Percentiles rank a stretch among this genome's conserved stretches.
These are phyloP conservation scores for Cicer yamashitae DNA, from an alignment of 306 rosid species.

Conservation along the genomic window DNA sequence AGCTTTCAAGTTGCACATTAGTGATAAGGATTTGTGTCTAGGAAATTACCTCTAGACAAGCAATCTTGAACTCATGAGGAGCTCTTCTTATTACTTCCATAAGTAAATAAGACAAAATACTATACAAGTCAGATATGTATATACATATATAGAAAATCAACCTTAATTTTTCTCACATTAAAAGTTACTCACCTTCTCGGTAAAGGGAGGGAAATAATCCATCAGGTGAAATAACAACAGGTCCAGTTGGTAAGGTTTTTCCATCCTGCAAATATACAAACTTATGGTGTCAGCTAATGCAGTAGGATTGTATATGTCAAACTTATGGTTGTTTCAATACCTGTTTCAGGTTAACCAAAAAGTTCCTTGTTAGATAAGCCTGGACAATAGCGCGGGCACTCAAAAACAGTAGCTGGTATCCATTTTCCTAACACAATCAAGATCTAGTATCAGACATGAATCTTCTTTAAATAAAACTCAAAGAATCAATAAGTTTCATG, in stretches of 20 bases:
- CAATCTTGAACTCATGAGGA: conserved; percentile 98
- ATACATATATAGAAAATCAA: not conserved
- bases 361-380: conserved; percentile 90
- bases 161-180: not conserved
- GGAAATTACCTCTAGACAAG: conserved; percentile 84
- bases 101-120: conserved; percentile 38
- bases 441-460: conserved; percentile 41
- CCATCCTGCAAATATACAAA: conserved; percentile 71
- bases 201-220: conserved; percentile 87
- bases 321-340: conserved; percentile 42
- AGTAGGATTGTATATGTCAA: not conserved
- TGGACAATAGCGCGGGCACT: conserved; percentile 99
- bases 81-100: conserved; percentile 94
- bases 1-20: conserved; percentile 18
- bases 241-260: conserved; percentile 84
- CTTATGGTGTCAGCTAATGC: conserved; percentile 22
- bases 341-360: conserved; percentile 80
- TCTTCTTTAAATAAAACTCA: conserved; percentile 34
- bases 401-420: conserved; percentile 93
- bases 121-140: conserved; percentile 43
- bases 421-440: conserved; percentile 77
- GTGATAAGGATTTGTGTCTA: conserved; percentile 15
- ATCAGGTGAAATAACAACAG: conserved; percentile 94
- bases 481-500: not conserved
- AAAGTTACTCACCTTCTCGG: conserved; percentile 74